A percentile compares a stretch with the other conserved stretches of the same genome.
phyloP scores from a whole-genome alignment of 169 alveolate genomes.

The Eimeria maxima region DNA sequence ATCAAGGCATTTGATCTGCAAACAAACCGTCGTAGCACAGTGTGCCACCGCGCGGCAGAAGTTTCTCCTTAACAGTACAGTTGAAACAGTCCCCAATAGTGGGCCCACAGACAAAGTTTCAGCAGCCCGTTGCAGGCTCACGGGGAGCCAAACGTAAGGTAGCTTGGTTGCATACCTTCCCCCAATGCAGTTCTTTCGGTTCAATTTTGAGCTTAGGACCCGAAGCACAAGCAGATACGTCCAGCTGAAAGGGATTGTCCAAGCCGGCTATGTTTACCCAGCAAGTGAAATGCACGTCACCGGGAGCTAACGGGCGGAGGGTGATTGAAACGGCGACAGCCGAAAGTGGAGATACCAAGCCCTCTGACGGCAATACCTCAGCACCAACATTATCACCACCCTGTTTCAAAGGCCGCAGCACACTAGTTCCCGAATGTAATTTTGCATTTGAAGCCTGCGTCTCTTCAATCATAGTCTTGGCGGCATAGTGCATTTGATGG shows the following conservation, averaged over 20 bases:
- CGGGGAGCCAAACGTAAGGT: slow-evolving; percentile 79
- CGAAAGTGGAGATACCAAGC: slow-evolving; percentile 59
- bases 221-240: slow-evolving; percentile 74
- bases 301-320: slow-evolving; percentile 57
- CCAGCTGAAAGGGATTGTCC: slow-evolving; percentile 59
- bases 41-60: background rate
- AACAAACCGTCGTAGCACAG: background rate
- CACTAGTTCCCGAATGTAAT: background rate
- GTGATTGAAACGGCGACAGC: slow-evolving; percentile 38
- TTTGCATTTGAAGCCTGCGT: background rate
- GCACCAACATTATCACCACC: slow-evolving; percentile 24
- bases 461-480: background rate
- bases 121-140: slow-evolving; percentile 85
- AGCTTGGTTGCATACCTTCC: slow-evolving; percentile 72
- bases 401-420: slow-evolving; percentile 1
- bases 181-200: slow-evolving; percentile 85
- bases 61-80: background rate
- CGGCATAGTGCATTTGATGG: background rate
- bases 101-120: slow-evolving; percentile 82
- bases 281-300: slow-evolving; percentile 55
- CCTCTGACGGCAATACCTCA: slow-evolving; percentile 38
- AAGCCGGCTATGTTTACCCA: slow-evolving; percentile 71
- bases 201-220: slow-evolving; percentile 82
- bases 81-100: background rate
- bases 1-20: slow-evolving; percentile 85